These are phyloP conservation scores for Colletotrichum viniferum DNA, from an alignment of 2,329 filamentous ascomycete species.

Conservation along the genomic window DNA sequence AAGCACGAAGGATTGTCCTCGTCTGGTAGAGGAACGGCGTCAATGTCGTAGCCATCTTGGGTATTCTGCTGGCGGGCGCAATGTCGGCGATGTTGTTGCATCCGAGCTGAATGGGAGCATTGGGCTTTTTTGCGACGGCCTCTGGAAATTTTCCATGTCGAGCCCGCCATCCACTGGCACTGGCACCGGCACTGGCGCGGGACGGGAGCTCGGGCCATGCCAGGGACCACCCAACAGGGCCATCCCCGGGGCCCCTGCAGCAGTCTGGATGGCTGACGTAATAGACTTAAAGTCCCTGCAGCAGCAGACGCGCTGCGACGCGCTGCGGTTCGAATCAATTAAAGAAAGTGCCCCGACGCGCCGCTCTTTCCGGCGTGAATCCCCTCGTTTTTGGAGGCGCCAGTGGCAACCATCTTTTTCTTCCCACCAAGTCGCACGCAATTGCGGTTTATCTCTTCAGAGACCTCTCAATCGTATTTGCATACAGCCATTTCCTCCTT, in stretches of 20 bases:
- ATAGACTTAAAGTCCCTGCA: background rate
- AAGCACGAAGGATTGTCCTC: constrained; percentile 57
- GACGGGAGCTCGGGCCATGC: constrained; percentile 10
- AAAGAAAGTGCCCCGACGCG: background rate
- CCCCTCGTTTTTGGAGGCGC: background rate
- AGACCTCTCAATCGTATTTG: background rate
- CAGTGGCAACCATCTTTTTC: background rate
- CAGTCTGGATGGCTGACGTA: background rate
- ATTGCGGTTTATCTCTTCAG: rapidly evolving
- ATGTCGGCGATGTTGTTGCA: background rate
- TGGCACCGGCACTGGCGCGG: background rate
- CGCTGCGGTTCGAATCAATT: constrained; percentile 22
- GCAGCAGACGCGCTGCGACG: constrained; percentile 20
- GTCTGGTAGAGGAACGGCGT: constrained; percentile 77
- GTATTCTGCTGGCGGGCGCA: background rate
- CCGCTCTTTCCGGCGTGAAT: background rate
- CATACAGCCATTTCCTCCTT: background rate
- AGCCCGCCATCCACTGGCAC: background rate
- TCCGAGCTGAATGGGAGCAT: background rate
- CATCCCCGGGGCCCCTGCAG: background rate
- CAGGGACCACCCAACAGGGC: background rate
- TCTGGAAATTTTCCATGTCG: constrained; percentile 4
- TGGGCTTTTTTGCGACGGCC: background rate
- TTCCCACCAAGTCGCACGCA: background rate
- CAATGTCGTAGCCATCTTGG: constrained; percentile 52